Evolutionary conservation across 495 filamentous ascomycete species (phyloP), one percentile per base, ranked within the genome.

Genomic region (Umbilicaria muhlenbergii): DNA sequence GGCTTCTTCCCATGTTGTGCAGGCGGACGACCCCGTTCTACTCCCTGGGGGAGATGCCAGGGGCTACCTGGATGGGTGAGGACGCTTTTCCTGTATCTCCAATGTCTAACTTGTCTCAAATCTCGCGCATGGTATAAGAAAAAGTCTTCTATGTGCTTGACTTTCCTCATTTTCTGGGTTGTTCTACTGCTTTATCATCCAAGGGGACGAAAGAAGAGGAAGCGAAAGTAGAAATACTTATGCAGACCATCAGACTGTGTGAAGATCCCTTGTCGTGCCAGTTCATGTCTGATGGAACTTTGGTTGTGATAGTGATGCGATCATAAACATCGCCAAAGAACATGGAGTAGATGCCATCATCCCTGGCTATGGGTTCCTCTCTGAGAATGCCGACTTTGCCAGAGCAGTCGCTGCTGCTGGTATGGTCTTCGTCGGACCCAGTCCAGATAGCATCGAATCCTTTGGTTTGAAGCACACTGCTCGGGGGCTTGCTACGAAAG

Each of bases 391-490:
- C 3, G 64, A 68, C 28, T 78, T 80, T 50, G 74, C 75, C 0
- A 45, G 58, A 38, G 46, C 57, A 0, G 66, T 71, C 7, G 46
- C 53, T 10, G 48, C 56, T 16, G 68, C 69, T n/a, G 74, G 70
- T 1, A 55, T 78, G 45, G 60, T 58, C 1, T 78, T 71, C 50
- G 64, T 69, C 11, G 75, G 75, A 0, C 75, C 75, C 11, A 59
- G 56, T 24, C 58, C 72, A 3, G 63, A 73, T 32, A 56, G 58
- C 16, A 78, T 80, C 15, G 60, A 70, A 36, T 58, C 60, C 0
- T 72, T 78, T 46, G 75, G 75, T 3, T 45, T 75, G 10, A 80
- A 80, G 49, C 75, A 77, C 50, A 56, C 61, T 7, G 75, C 75
- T 10, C 54, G 70, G 10, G 64, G 66, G 1, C 54, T 74, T 36